Evolutionary conservation across 805 yeast genomes (phyloP).

Genomic region (Saccharomycopsis fibuligera): DNA sequence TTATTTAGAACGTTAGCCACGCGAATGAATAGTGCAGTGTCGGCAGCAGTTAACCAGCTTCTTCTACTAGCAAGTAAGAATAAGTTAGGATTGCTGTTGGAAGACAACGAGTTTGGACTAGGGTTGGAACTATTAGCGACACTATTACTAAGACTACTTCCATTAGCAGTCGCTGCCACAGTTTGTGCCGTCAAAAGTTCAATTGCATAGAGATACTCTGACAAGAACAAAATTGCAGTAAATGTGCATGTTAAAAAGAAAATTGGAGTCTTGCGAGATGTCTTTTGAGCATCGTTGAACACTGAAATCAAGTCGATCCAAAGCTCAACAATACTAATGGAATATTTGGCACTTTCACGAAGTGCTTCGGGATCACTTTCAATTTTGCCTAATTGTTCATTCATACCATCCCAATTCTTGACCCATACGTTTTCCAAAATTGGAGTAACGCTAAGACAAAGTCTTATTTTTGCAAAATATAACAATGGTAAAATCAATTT

Average conservation of each 20-base stretch:
- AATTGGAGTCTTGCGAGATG: constrained; percentile 68
- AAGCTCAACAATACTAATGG: constrained; percentile 52
- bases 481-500: constrained; percentile 63
- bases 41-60: constrained; percentile 37
- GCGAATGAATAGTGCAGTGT: constrained; percentile 58
- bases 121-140: constrained; percentile 21
- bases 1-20: constrained; percentile 54
- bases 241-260: constrained; percentile 68
- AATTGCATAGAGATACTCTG: constrained; percentile 53
- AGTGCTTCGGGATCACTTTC: constrained; percentile 54
- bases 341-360: constrained; percentile 54
- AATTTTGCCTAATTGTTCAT: constrained; percentile 40
- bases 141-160: constrained; percentile 2
- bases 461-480: constrained; percentile 59
- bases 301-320: constrained; percentile 72
- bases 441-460: constrained; percentile 56
- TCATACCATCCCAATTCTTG: constrained; percentile 68
- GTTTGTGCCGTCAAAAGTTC: constrained; percentile 40
- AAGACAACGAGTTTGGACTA: constrained; percentile 1
- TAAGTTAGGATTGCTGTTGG: background rate
- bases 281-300: constrained; percentile 56
- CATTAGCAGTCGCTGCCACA: too few relatives aligned
- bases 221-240: constrained; percentile 52
- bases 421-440: constrained; percentile 53
- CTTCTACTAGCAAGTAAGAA: too few relatives aligned